Percentiles rank a stretch among this genome's conserved stretches.
Conservation (phyloP, 75 land plant species). For the Picea sitchensis region DNA sequence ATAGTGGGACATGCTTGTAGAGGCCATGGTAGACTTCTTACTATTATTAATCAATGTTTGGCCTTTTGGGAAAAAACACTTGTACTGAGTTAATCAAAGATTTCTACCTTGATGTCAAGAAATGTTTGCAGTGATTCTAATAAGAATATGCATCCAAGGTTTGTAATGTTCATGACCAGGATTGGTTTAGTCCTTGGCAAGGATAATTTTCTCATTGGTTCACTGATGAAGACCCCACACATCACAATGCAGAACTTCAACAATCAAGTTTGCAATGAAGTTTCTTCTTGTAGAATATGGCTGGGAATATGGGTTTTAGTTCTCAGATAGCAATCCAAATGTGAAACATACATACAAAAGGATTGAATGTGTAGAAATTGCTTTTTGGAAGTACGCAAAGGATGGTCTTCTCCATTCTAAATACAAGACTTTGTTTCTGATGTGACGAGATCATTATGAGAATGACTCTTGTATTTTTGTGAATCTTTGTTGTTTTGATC, state of each 20-base stretch:
- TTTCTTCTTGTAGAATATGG: constrained; percentile 50
- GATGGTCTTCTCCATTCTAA: constrained; percentile 72
- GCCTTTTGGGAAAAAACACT: no score
- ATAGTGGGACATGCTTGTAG: constrained; percentile 31
- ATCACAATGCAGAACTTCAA: neutral
- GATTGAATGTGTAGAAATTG: constrained; percentile 82
- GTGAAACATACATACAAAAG: constrained; percentile 83
- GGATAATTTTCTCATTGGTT: constrained; percentile 39
- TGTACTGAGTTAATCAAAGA: neutral
- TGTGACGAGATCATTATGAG: constrained; percentile 55
- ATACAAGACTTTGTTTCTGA: constrained; percentile 62
- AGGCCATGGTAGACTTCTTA: constrained; percentile 6
- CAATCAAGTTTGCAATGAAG: neutral
- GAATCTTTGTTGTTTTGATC: constrained; percentile 86
- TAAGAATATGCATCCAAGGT: constrained; percentile 31
- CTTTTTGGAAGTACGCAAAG: constrained; percentile 71
- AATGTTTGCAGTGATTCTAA: constrained; percentile 20
- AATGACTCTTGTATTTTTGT: constrained; percentile 38
- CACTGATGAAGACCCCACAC: neutral
- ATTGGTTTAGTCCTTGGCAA: constrained; percentile 56
- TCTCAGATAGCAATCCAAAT: constrained; percentile 38
- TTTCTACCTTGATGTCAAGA: neutral
- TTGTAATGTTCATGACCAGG: constrained; percentile 54
- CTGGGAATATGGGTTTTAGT: constrained; percentile 70
- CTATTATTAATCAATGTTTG: no score